phyloP scores from a whole-genome alignment of 805 yeast genomes.

The Candida oleophila region DNA sequence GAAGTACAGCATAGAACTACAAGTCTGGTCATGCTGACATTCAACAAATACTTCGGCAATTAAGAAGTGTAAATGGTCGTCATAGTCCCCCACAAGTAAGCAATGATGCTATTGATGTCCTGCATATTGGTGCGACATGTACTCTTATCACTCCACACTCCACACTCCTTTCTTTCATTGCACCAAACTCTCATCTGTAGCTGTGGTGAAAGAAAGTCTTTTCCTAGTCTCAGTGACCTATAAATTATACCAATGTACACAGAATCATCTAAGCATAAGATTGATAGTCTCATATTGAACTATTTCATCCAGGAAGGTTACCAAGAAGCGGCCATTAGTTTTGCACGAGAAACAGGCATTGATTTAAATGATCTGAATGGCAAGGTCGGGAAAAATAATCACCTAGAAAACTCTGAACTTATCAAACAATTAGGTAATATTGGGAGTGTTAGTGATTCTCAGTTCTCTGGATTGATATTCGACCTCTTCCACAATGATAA shows the following conservation, averaged over 20 bases:
- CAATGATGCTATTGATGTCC: no score
- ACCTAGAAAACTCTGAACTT: conserved; percentile 8
- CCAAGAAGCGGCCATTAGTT: conserved; percentile 60
- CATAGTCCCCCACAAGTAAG: no score
- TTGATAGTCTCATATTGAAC: conserved; percentile 61
- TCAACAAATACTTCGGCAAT: no score
- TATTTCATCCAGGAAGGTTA: conserved; percentile 79
- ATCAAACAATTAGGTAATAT: conserved; percentile 10
- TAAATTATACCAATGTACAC: background rate
- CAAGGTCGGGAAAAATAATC: background rate
- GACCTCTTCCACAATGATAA: conserved; percentile 5
- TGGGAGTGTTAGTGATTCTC: conserved; percentile 12
- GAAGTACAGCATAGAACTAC: no score
- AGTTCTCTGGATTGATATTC: conserved; percentile 12
- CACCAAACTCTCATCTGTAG: no score
- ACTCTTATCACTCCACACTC: no score
- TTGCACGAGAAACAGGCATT: conserved; percentile 57
- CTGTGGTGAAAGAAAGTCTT: no score
- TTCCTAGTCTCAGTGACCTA: no score
- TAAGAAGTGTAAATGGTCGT: no score
- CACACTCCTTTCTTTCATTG: no score
- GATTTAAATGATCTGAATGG: conserved; percentile 8
- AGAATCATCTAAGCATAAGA: conserved; percentile 25
- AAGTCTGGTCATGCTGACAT: no score
- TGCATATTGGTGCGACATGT: no score